Evolutionary conservation across 805 yeast species (phyloP), one percentile per base, ranked within the genome.

Genomic region (Yarrowia sp.): DNA sequence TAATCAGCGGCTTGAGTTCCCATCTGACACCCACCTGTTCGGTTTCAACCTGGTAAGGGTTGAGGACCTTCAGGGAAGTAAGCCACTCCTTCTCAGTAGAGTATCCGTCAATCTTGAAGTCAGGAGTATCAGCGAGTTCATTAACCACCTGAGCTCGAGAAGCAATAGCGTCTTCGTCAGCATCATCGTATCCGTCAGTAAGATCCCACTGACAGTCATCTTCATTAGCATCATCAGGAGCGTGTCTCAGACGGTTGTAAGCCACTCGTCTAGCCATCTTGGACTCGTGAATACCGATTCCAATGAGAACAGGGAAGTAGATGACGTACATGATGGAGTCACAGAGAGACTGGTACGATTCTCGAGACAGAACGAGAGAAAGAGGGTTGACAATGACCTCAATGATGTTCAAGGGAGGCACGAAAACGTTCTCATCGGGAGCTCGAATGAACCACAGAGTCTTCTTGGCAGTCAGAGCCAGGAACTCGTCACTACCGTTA

Each of bases 381-480:
- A 79, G 70, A 64, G 81, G 80, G 33, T 81, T 72, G 4, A 86
- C 69, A 8, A 83, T 53, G 1, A 87, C 57, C 74, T 91, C 97
- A 64, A 91, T 75, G 69, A 91, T 74, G 73, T 91, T 91, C 68
- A 90, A 81, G 4, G 97, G 97, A 4, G 97, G 93, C 31, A 90
- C 92, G 73, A 84, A 91, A 44, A 90, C 88, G 71, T 88, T 85
- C 66, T 85, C 87, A 76, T 91, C 97, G 0, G 97, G 97, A 0
- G 96, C 96, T 70, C 97, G 81, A 63, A 90, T 85, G 73, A 88
- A 91, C 67, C 92, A 81, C 69, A 91, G 80, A 0, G 96, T 90
- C 78, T 91, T 90, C 67, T 88, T 88, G 4, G 96, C 89, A 69
- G 89, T 89, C 64, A 90, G 81, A 0, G 96, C 96, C 79, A 90